Base-by-base conservation (phyloP, 2,329 filamentous ascomycete genomes). In the Monilinia vaccinii-corymbosi region DNA sequence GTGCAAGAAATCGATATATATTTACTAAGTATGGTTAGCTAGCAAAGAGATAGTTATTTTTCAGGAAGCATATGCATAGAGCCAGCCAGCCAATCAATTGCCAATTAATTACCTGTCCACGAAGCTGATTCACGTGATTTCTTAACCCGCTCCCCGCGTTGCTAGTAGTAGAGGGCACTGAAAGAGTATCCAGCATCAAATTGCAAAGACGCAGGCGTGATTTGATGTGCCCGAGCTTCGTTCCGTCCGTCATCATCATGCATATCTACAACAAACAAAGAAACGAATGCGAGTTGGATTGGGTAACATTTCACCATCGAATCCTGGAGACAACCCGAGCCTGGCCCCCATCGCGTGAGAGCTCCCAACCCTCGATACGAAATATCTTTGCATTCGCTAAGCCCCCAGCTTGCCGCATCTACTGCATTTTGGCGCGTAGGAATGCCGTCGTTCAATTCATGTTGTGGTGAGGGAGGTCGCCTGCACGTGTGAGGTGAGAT, bases 171-270 rank as follows among this genome's bases (percentile, higher is more conserved):
- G 0, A 28, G 9, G 16, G 9, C 11, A 2, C 3, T 1, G 14
- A 2, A 21, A 31, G 6, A 42, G 7, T n/a, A 6, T 9, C 3
- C n/a, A 10, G 16, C 7, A n/a, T n/a, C n/a, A n/a, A n/a, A n/a
- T 52, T 9, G 2, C 36, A 42, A 21, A n/a, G 23, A 16, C 7
- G 18, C 8, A 28, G 14, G 11, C 28, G 18, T 14, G 25, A 2
- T n/a, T 28, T 51, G 62, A 47, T 34, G 57, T 65, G 2, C 10
- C 11, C 16, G 14, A 25, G 7, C 21, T 11, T 21, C 25, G 10
- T 8, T 21, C 11, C 32, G 18, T 14, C 32, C 14, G 25, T 6
- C 25, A 28, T n/a, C n/a, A n/a, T n/a, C n/a, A n/a, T n/a, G n/a
- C 25, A 28, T 28, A 28, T 6, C 3, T 28, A 21, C 21, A 11